These are phyloP conservation scores for Podila epicladia DNA, from an alignment of 192 early-diverging fungal species.

Conservation along the genomic window DNA sequence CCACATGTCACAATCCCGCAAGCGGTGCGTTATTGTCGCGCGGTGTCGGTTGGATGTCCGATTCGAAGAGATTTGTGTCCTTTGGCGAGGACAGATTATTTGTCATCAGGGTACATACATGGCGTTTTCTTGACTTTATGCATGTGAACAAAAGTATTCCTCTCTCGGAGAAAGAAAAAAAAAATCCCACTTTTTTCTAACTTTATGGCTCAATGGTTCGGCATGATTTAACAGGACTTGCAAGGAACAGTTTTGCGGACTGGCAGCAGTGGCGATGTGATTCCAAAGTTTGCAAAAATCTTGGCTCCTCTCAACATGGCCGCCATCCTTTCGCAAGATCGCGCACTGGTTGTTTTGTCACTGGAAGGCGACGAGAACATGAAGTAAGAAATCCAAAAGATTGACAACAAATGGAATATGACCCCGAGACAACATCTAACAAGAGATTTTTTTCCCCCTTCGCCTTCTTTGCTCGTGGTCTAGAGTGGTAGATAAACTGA, in stretches of 20 bases:
- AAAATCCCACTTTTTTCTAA: background rate
- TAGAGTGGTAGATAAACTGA: no score
- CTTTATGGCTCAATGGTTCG: background rate
- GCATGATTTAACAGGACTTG: background rate
- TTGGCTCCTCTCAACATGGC: background rate
- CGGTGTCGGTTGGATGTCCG: constrained; percentile 24
- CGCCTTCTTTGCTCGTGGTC: no score
- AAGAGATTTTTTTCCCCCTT: no score
- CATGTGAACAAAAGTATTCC: background rate
- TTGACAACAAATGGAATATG: no score
- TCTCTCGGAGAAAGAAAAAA: background rate
- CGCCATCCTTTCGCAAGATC: background rate
- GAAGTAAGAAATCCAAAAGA: background rate
- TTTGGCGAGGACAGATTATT: constrained; percentile 11
- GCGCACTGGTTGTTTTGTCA: background rate
- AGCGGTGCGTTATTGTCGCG: background rate
- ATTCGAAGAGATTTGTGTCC: constrained; percentile 16
- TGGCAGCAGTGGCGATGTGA: background rate
- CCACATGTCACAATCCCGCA: background rate
- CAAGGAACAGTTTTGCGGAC: background rate
- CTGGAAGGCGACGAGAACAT: background rate
- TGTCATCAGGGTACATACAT: constrained; percentile 13
- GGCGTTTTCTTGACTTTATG: background rate
- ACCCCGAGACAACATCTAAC: no score
- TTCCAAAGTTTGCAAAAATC: background rate